phyloP scores from a whole-genome alignment of 371 early-diverging fungal species.

The Fennellomyces sp. region DNA sequence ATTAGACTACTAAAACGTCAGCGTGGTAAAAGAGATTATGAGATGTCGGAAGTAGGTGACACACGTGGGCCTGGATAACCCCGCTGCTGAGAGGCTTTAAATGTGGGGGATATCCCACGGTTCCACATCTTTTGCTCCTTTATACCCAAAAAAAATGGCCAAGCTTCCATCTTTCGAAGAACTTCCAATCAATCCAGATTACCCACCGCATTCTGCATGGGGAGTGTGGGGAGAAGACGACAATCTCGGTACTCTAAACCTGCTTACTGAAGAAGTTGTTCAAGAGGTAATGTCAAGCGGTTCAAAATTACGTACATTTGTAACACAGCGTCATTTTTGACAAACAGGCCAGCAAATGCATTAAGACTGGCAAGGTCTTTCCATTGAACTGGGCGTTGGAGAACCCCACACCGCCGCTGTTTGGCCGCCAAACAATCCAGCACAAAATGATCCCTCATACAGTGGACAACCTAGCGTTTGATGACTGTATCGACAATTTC shows the following conservation, averaged over 20 bases:
- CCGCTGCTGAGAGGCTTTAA: not conserved
- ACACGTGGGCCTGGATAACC: not conserved
- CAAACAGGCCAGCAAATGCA: slow-evolving; percentile 9
- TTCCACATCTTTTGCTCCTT: not conserved
- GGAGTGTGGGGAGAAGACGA: slow-evolving; percentile 53
- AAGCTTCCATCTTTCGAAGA: slow-evolving; percentile 23
- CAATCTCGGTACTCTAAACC: slow-evolving; percentile 45
- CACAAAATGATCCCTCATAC: slow-evolving; percentile 20
- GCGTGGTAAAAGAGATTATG: not conserved
- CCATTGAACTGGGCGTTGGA: slow-evolving; percentile 47
- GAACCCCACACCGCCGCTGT: slow-evolving; percentile 25
- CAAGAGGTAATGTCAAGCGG: slow-evolving; percentile 35
- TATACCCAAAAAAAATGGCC: not conserved
- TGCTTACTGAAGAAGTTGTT: slow-evolving; percentile 36
- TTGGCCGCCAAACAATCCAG: slow-evolving; percentile 25
- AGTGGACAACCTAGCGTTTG: slow-evolving; percentile 22
- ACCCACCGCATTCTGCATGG: slow-evolving; percentile 37
- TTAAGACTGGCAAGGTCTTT: slow-evolving; percentile 35
- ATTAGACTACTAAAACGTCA: no score
- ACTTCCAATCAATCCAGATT: slow-evolving; percentile 25
- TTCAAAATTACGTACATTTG: not conserved
- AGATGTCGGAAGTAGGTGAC: not conserved
- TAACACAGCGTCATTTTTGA: not conserved
- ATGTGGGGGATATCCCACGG: not conserved
- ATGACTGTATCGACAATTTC: slow-evolving; percentile 36